Percentiles rank a stretch among this genome's conserved stretches.
Evolutionary conservation across 768 basidiomycete species (phyloP).

Genomic region (Lyophyllum decastes): DNA sequence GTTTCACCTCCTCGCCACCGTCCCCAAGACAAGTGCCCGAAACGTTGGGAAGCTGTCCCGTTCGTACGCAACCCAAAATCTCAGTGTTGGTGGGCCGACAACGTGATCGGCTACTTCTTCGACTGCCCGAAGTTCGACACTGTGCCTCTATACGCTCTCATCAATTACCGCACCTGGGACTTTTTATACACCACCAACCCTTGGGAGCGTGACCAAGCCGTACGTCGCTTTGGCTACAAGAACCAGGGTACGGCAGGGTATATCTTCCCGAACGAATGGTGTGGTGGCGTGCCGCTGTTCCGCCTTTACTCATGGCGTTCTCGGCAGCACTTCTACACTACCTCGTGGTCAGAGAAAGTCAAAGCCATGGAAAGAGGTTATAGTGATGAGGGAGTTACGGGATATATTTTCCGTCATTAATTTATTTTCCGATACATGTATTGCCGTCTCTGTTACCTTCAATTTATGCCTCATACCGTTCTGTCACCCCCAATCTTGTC

Average conservation of each 20-base stretch:
- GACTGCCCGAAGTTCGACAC: not conserved
- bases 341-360: not conserved
- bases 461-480: too few species aligned
- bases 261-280: not conserved
- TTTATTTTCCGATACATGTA: too few species aligned
- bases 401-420: not conserved
- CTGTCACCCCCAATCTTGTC: too few species aligned
- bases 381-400: not conserved
- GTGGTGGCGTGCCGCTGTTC: constrained; percentile 6
- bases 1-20: not conserved
- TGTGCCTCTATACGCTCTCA: not conserved
- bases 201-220: constrained; percentile 1
- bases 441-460: too few species aligned
- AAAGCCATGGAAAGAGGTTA: not conserved
- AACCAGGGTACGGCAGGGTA: not conserved
- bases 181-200: constrained; percentile 4
- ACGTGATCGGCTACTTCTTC: constrained; percentile 3
- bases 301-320: constrained; percentile 6
- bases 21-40: not conserved
- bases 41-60: not conserved
- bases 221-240: constrained; percentile 5
- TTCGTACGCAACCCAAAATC: constrained; percentile 1
- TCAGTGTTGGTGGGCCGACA: not conserved
- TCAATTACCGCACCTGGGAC: constrained; percentile 8
- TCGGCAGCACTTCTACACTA: constrained; percentile 9